A percentile compares a stretch with the other conserved stretches of the same genome.
These are phyloP conservation scores for Irpex lacteus DNA, from an alignment of 1,284 basidiomycete species.

Conservation along the genomic window DNA sequence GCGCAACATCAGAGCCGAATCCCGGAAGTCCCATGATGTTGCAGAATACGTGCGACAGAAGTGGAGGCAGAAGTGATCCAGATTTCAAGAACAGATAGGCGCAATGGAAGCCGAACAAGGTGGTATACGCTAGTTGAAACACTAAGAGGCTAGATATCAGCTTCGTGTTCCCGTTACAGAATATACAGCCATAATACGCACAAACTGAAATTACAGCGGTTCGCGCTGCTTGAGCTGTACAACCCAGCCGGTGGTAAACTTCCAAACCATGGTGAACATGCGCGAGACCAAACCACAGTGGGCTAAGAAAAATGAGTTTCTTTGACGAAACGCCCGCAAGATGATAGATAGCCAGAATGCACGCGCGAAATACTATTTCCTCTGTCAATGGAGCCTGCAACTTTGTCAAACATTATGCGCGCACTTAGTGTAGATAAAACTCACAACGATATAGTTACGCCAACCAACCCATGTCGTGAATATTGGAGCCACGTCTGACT, in stretches of 20 bases:
- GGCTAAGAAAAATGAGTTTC: constrained; percentile 76
- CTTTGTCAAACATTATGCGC: constrained; percentile 1
- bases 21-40: constrained; percentile 92
- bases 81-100: constrained; percentile 86
- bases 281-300: constrained; percentile 88
- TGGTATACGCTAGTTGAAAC: constrained; percentile 88
- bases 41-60: constrained; percentile 85
- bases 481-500: constrained; percentile 36
- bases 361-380: constrained; percentile 89
- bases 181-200: constrained; percentile 35
- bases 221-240: constrained; percentile 58
- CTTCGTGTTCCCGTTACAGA: neutral
- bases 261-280: constrained; percentile 94
- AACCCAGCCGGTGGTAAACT: constrained; percentile 68
- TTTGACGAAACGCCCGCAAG: constrained; percentile 56
- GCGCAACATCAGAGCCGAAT: constrained; percentile 33
- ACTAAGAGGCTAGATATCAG: constrained; percentile 40
- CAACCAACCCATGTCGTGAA: constrained; percentile 55
- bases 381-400: constrained; percentile 85
- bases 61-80: constrained; percentile 58
- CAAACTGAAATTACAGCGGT: constrained; percentile 58
- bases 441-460: constrained; percentile 78
- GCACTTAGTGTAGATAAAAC: constrained; percentile 28
- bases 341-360: constrained; percentile 74
- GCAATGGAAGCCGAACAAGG: constrained; percentile 88